These are phyloP conservation scores for Talaromyces trachyspermus DNA, from an alignment of 495 filamentous ascomycete species.

Conservation along the genomic window DNA sequence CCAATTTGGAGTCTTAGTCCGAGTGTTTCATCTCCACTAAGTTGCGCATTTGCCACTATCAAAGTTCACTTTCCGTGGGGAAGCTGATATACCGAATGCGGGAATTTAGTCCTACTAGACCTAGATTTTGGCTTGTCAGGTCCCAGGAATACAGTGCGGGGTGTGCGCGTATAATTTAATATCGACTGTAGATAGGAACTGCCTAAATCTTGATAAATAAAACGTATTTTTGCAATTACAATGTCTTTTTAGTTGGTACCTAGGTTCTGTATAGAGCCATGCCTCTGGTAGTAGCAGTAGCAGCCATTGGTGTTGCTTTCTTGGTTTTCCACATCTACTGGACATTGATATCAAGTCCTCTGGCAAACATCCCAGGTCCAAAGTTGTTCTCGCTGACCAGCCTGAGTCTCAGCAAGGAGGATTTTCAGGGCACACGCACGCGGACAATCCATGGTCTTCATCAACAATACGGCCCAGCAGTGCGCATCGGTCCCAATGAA, in stretches of 20 bases:
- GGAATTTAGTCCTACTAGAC: not conserved
- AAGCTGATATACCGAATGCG: not conserved
- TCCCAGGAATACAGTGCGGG: not conserved
- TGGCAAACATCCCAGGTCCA: constrained; percentile 20
- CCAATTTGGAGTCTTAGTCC: constrained; percentile 1
- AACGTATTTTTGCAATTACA: not conserved
- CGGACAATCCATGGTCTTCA: constrained; percentile 24
- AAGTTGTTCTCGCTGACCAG: constrained; percentile 19
- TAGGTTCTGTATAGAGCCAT: not conserved
- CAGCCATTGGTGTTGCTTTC: not conserved
- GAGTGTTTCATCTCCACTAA: not conserved
- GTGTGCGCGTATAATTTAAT: not conserved
- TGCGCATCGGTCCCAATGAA: constrained; percentile 36
- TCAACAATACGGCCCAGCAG: constrained; percentile 26
- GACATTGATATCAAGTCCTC: not conserved
- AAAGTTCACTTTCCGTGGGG: not conserved
- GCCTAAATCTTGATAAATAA: not conserved
- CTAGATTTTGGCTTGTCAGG: not conserved
- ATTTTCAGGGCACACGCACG: constrained; percentile 26
- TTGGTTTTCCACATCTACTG: not conserved
- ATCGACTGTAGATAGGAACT: not conserved
- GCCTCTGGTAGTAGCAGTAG: not conserved
- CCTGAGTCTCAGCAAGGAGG: constrained; percentile 20
- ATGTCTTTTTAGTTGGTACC: not conserved
- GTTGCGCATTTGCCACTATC: not conserved